Evolutionary conservation across 805 yeast species (phyloP), one percentile per base, ranked within the genome.

Genomic region (Lipomyces orientalis): DNA sequence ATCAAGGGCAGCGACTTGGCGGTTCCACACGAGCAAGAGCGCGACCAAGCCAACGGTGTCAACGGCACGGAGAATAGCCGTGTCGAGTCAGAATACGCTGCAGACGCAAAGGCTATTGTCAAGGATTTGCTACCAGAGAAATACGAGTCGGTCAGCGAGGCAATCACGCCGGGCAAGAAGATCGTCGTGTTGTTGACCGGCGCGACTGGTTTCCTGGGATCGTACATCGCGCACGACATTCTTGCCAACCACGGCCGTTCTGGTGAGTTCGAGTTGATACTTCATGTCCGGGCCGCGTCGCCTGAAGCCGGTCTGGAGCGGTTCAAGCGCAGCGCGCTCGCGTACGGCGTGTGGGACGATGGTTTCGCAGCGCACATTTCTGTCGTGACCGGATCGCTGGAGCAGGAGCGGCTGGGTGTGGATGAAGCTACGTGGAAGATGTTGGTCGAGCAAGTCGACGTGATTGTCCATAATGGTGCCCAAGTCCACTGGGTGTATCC

Each of bases 401-500:
- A 94, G 5, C 79, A 84, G 70, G 80, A 84, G n/a, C 83, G 89
- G 56, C 88, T 95, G 76, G 99, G 98, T 0, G 75, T 91, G 62
- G 72, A 80, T 19, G 83, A 83, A 46, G 77, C 74, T 2, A 80
- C 81, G 39, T 95, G 97, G 97, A 56, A 72, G 1, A 60, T 74
- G 7, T 83, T 95, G 67, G 80, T 87, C 9, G 78, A 85, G 16
- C 79, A 81, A 0, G 82, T 94, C 66, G 99, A 96, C 78, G 88
- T 89, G 2, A 88, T 95, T 62, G 86, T 95, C 69, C 99, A 95
- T 79, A 95, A 95, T 74, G 99, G 98, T 82, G 99, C 99, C 19
- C 83, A 93, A 69, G 99, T 95, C 51, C 99, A 95, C 79, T 95
- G 99, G 99, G 97, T 93, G 1, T 95, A 90, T 78, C 98, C 99